These are phyloP conservation scores for Craspedostauros australis DNA, from an alignment of 108 stramenopile genomes.

Conservation along the genomic window DNA sequence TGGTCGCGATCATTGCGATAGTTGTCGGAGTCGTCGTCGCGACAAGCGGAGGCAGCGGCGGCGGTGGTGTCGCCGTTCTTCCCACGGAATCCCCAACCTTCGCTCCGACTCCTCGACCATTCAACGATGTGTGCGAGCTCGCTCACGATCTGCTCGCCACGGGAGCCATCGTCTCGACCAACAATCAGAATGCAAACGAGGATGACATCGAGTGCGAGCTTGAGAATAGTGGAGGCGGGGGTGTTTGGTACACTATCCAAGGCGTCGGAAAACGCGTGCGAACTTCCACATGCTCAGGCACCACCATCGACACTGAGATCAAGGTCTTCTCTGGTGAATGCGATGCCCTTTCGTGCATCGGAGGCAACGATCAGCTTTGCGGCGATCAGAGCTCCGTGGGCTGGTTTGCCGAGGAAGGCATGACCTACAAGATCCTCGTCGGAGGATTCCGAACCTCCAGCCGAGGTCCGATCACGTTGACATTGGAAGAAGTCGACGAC, in stretches of 20 bases:
- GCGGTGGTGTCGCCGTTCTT: too few relatives aligned
- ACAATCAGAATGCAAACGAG: too few relatives aligned
- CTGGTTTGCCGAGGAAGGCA: slow-evolving; percentile 10
- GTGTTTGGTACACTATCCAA: slow-evolving; percentile 13
- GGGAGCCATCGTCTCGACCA: too few relatives aligned
- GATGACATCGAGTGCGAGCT: neutral
- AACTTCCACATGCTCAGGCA: slow-evolving; percentile 6
- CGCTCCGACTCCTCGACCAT: neutral
- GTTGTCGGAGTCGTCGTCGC: too few relatives aligned
- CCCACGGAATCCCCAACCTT: too few relatives aligned
- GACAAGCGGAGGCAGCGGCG: too few relatives aligned
- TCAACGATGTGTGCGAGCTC: neutral
- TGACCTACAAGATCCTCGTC: slow-evolving; percentile 8
- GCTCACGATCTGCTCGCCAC: too few relatives aligned
- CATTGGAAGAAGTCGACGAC: neutral
- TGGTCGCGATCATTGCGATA: too few relatives aligned
- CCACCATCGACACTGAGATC: slow-evolving; percentile 1
- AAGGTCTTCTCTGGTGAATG: slow-evolving; percentile 15
- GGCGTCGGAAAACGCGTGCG: slow-evolving; percentile 3
- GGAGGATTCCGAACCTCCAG: slow-evolving; percentile 5
- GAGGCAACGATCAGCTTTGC: slow-evolving; percentile 17
- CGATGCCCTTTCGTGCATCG: slow-evolving; percentile 5
- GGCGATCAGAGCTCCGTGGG: slow-evolving; percentile 9
- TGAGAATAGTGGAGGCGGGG: neutral
- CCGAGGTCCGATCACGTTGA: slow-evolving; percentile 2